Evolutionary conservation across 495 filamentous ascomycete species (phyloP).

Genomic region (Cercophora scortea): DNA sequence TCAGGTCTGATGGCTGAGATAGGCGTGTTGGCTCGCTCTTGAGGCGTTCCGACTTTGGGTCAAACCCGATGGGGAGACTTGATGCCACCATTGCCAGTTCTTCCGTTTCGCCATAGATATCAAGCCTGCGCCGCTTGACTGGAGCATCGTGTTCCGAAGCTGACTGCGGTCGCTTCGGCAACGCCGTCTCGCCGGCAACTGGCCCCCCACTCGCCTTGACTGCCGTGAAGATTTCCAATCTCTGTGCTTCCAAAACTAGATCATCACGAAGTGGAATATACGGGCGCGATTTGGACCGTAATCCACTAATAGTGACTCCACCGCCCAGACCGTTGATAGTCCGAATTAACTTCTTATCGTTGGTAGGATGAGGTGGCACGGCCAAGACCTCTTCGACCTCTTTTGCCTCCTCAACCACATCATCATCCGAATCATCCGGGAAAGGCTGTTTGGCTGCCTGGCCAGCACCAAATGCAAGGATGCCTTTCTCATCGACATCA

Average conservation of each 20-base stretch:
- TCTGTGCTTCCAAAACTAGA: slow-evolving; percentile 2
- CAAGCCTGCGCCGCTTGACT: slow-evolving; percentile 4
- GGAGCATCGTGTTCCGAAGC: neutral
- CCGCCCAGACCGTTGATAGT: slow-evolving; percentile 6
- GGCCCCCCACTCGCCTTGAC: neutral
- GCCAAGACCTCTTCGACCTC: neutral
- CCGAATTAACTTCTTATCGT: neutral
- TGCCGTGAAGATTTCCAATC: slow-evolving; percentile 4
- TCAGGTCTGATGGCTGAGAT: slow-evolving; percentile 11
- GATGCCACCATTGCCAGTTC: too few relatives aligned
- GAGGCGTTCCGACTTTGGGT: neutral
- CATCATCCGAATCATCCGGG: slow-evolving; percentile 49
- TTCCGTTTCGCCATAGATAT: neutral
- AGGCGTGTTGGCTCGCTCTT: neutral
- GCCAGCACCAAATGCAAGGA: slow-evolving; percentile 29
- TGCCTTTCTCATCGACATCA: slow-evolving; percentile 38
- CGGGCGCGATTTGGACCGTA: slow-evolving; percentile 11
- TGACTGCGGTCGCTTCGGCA: slow-evolving; percentile 4
- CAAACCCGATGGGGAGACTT: neutral
- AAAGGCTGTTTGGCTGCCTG: slow-evolving; percentile 35
- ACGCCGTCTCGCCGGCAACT: neutral
- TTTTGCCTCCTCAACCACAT: slow-evolving; percentile 18
- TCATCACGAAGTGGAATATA: slow-evolving; percentile 6
- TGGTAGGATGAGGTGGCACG: too few relatives aligned
- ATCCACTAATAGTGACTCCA: slow-evolving; percentile 9